phyloP scores from a whole-genome alignment of 176 grass and related monocot genomes.

The Oryza meyeriana region DNA sequence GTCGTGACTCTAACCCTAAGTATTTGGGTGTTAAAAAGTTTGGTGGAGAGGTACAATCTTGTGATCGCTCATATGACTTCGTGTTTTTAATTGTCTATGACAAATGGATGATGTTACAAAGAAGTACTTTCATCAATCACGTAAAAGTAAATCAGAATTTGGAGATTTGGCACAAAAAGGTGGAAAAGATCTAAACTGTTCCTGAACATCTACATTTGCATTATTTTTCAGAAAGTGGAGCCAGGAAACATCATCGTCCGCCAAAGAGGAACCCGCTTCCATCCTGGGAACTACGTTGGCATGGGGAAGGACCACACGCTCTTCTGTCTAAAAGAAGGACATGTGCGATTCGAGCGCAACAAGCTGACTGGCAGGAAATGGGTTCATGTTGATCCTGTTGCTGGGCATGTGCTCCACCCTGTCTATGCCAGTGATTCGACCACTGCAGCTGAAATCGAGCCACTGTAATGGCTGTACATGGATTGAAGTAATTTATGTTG shows the following conservation, averaged over 20 bases:
- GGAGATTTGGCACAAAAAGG: background rate
- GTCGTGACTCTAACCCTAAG: conserved; percentile 79
- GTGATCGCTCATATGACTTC: background rate
- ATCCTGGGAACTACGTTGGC: conserved; percentile 76
- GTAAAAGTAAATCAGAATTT: background rate
- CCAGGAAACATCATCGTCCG: conserved; percentile 82
- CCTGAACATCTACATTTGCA: background rate
- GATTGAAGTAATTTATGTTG: background rate
- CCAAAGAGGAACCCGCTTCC: conserved; percentile 76
- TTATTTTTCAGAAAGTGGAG: conserved; percentile 45
- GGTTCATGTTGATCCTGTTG: conserved; percentile 72
- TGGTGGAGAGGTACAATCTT: conserved; percentile 66
- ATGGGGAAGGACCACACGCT: conserved; percentile 89
- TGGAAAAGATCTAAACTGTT: background rate
- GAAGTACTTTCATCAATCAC: background rate
- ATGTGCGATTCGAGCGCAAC: conserved; percentile 77
- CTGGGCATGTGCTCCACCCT: conserved; percentile 70
- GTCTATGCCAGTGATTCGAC: conserved; percentile 30
- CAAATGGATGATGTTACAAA: background rate
- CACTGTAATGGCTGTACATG: background rate
- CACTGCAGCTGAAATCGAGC: conserved; percentile 22
- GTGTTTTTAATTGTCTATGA: background rate
- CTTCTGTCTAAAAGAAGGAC: conserved; percentile 73
- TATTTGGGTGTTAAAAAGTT: conserved; percentile 94
- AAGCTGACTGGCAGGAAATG: conserved; percentile 79